These are phyloP conservation scores for Cladosporium sp. DNA, from an alignment of 2,329 filamentous ascomycete genomes.

Conservation along the genomic window DNA sequence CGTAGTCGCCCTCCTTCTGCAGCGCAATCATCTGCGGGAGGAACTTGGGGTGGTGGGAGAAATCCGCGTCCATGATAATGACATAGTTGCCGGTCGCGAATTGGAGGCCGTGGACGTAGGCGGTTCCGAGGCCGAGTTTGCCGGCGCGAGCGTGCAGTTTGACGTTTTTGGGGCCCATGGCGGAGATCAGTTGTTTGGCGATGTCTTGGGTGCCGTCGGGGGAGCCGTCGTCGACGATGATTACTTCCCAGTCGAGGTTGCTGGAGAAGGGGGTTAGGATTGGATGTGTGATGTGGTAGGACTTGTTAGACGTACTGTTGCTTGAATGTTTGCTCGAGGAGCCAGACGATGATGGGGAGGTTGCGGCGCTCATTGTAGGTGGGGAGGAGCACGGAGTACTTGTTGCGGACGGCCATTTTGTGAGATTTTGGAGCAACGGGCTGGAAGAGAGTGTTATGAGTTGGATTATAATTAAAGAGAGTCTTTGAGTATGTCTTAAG, in stretches of 20 bases:
- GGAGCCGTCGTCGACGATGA: slow-evolving; percentile 97
- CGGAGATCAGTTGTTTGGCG: slow-evolving; percentile 82
- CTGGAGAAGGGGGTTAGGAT: slow-evolving; percentile 42
- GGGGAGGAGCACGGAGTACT: slow-evolving; percentile 95
- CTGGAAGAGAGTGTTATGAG: not conserved
- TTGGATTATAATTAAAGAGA: not conserved
- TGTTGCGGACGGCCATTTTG: slow-evolving; percentile 59
- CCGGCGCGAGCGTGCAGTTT: slow-evolving; percentile 82
- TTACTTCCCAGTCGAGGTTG: slow-evolving; percentile 91
- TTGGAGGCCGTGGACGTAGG: slow-evolving; percentile 90
- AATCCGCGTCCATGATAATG: slow-evolving; percentile 99
- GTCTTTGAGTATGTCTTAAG: not conserved
- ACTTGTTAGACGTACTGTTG: slow-evolving; percentile 62
- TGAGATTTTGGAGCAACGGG: not conserved
- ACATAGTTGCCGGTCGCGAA: slow-evolving; percentile 90
- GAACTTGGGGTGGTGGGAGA: slow-evolving; percentile 98
- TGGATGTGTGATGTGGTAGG: not conserved
- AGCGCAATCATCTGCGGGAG: slow-evolving; percentile 87
- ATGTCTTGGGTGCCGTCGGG: slow-evolving; percentile 92
- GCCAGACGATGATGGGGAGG: slow-evolving; percentile 90
- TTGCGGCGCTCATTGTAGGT: slow-evolving; percentile 99
- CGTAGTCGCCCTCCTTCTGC: slow-evolving; percentile 74
- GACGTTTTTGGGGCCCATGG: slow-evolving; percentile 71
- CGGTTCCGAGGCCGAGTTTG: slow-evolving; percentile 94
- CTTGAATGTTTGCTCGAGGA: slow-evolving; percentile 87